phyloP scores from a whole-genome alignment of 2,329 filamentous ascomycete species.

The Ophiostoma australiae region DNA sequence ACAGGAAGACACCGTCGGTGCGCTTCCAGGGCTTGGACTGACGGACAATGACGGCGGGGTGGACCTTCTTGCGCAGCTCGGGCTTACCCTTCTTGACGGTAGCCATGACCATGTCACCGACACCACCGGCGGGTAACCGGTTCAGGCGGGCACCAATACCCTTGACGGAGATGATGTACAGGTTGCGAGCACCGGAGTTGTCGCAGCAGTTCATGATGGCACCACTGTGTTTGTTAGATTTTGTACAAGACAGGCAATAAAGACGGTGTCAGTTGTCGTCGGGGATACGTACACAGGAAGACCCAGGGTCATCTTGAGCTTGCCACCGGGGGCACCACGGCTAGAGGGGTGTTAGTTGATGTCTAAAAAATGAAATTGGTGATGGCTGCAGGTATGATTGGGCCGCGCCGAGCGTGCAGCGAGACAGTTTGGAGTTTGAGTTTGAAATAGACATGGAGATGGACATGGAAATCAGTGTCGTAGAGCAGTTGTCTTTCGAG shows the following conservation, averaged over 20 bases:
- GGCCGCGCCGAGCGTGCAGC: not conserved
- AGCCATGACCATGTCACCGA: slow-evolving; percentile 99
- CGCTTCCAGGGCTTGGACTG: slow-evolving; percentile 97
- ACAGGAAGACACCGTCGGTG: slow-evolving; percentile 96
- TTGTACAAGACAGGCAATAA: not conserved
- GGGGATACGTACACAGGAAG: slow-evolving; percentile 62
- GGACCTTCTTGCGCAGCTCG: slow-evolving; percentile 99
- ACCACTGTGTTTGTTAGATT: slow-evolving; percentile 45
- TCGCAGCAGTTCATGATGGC: slow-evolving; percentile 99
- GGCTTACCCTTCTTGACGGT: slow-evolving; percentile 99
- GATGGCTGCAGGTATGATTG: not conserved
- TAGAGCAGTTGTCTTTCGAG: not conserved
- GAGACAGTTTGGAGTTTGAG: not conserved
- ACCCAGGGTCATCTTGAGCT: slow-evolving; percentile 99
- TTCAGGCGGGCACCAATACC: slow-evolving; percentile 96
- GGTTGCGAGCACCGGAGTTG: slow-evolving; percentile 97
- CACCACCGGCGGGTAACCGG: slow-evolving; percentile 93
- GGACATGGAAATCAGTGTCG: not conserved
- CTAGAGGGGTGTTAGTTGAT: slow-evolving; percentile 36
- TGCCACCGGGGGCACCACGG: slow-evolving; percentile 95
- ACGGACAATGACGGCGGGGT: slow-evolving; percentile 82
- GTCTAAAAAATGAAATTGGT: not conserved
- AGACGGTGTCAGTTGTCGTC: not conserved
- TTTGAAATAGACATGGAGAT: not conserved
- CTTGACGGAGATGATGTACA: slow-evolving; percentile 99